Base-by-base conservation (phyloP, 176 grass and related monocot genomes). In the Alopecurus myosuroides region DNA sequence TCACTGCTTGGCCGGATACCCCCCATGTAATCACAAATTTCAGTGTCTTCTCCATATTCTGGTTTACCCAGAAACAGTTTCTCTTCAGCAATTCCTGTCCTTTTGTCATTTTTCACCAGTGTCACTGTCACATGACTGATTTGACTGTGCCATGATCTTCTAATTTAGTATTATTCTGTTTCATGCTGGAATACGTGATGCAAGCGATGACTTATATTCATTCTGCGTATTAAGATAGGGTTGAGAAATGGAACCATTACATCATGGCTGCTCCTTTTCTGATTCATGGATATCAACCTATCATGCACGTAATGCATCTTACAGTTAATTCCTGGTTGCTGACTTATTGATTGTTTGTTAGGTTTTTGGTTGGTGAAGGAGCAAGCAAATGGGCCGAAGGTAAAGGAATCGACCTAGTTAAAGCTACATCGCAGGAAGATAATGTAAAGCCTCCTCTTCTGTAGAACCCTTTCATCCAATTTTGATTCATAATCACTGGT, bases 321-420 rank as follows among this genome's bases (percentile, higher is more conserved):
- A 49, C 48, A 36, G 78, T 30, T 51, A 31, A 77, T 40, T 83
- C 33, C 44, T 14, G 74, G 73, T 84, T 9, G 33, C 15, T 55
- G 20, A 82, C 20, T 52, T 75, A 74, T 49, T 88, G 33, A 37
- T 53, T 74, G 19, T 73, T 77, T 52, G 15, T 80, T 86, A 98
- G 96, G 89, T 98, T 98, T 90, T 94, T 98, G 85, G 96, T 90
- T 25, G 91, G 93, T 48, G 89, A 95, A 70, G 96, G 96, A 46
- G 96, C 96, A 71, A 37, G 75, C 82, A 69, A 84, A 78, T 98
- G 93, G 91, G 96, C 89, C 77, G 92, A 90, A 75, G 90, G 83
- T 45, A 98, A 85, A 86, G 96, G 96, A 33, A 72, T 98, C 10
- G 84, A 86, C 78, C 35, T 89, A 80, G 53, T 82, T 48, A 81